Evolutionary conservation across 257 asterid species (phyloP), one percentile per base, ranked within the genome.

Genomic region (Rehmannia glutinosa): DNA sequence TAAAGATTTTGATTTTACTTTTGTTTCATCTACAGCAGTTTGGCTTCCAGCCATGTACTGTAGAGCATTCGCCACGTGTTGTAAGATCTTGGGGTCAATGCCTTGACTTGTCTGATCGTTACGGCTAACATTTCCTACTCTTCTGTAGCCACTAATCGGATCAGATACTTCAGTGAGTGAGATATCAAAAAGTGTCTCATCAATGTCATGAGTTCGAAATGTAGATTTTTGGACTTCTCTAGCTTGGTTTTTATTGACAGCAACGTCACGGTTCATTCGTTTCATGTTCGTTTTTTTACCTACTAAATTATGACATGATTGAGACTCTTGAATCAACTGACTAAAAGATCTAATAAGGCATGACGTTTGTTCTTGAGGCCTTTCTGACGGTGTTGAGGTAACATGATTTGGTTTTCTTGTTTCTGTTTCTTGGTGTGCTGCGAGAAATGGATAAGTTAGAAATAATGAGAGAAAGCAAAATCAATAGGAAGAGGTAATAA

Each of bases 41-140:
- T 25, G n/a, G n/a, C n/a, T n/a, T n/a, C n/a, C 71, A 2, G 12
- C 8, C 64, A 53, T 51, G 33, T 52, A 25, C 0, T 74, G 45
- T 3, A 74, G 66, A 62, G 73, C 73, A 52, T 60, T 55, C 5
- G 62, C 72, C 10, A 69, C 72, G 15, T 63, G 68, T 45, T 68
- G 67, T 50, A 68, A 47, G 78, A 68, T 58, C 16, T 42, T 53
- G 16, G 23, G 38, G 59, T 42, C 71, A 16, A 61, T 46, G 36
- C 49, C 43, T 11, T 38, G 43, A 11, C 16, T 45, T 50, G n/a
- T n/a, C n/a, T n/a, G n/a, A n/a, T n/a, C n/a, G n/a, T n/a, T n/a
- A n/a, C n/a, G n/a, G n/a, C n/a, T n/a, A n/a, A n/a, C n/a, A n/a
- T 30, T 42, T 19, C 19, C 16, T 12, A 17, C 39, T 23, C 47